phyloP scores from a whole-genome alignment of 305 asterid species.

The Rubia occidens region DNA sequence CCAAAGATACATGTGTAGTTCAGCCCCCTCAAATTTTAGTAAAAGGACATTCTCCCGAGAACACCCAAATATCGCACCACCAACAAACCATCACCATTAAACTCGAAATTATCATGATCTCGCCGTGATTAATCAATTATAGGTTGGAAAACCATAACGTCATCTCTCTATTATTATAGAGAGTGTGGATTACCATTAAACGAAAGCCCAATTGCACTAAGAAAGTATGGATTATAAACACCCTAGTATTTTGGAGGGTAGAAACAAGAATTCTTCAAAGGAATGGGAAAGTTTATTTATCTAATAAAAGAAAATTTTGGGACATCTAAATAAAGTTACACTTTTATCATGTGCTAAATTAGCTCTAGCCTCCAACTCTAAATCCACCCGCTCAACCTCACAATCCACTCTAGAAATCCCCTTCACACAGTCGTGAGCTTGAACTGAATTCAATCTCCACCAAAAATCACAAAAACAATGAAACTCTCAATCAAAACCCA shows the following conservation, averaged over 20 bases:
- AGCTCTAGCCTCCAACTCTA: neutral
- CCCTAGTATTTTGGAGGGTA: neutral
- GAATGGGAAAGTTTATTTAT: neutral
- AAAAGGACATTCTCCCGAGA: too few relatives aligned
- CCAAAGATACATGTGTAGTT: too few relatives aligned
- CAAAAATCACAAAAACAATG: conserved; percentile 26
- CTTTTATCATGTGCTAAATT: neutral
- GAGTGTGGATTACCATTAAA: too few relatives aligned
- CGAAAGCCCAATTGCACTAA: too few relatives aligned
- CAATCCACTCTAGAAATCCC: neutral
- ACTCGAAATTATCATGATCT: too few relatives aligned
- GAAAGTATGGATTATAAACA: too few relatives aligned
- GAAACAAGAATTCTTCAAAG: neutral
- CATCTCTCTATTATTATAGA: too few relatives aligned
- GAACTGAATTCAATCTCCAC: neutral
- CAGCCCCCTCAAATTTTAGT: too few relatives aligned
- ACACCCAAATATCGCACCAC: too few relatives aligned
- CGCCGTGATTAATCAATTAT: too few relatives aligned
- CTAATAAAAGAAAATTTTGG: neutral
- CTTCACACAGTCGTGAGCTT: neutral
- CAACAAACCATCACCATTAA: too few relatives aligned
- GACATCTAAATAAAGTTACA: neutral
- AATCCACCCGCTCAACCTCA: neutral
- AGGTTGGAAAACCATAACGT: too few relatives aligned
- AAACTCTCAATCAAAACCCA: conserved; percentile 59